Conservation (phyloP, 2,329 filamentous ascomycete genomes). For the Pseudofabraea citricarpa region DNA sequence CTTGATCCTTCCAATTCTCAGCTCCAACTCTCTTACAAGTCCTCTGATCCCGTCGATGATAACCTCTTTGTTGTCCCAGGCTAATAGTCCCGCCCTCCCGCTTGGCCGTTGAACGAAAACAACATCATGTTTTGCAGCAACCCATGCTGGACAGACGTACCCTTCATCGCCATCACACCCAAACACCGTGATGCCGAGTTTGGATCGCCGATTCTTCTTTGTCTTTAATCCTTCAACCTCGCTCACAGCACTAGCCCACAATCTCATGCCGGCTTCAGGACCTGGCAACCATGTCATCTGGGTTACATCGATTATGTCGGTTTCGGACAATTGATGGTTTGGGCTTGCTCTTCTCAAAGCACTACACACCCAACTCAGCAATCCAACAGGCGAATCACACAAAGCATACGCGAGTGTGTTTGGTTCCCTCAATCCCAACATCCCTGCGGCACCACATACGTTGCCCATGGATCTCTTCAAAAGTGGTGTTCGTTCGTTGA, state of each 20-base stretch:
- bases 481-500: slow-evolving; percentile 4
- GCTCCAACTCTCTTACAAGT: slow-evolving; percentile 13
- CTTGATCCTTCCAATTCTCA: slow-evolving; percentile 14
- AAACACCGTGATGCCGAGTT: slow-evolving; percentile 21
- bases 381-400: slow-evolving; percentile 55
- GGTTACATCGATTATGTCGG: slow-evolving; percentile 55
- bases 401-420: slow-evolving; percentile 52
- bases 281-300: slow-evolving; percentile 63
- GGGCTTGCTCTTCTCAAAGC: slow-evolving; percentile 38
- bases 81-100: slow-evolving; percentile 16
- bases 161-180: slow-evolving; percentile 8
- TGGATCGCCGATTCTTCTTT: slow-evolving; percentile 4
- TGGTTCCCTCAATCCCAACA: slow-evolving; percentile 20
- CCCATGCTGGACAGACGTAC: slow-evolving; percentile 24
- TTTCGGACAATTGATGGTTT: slow-evolving; percentile 36
- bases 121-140: slow-evolving; percentile 13
- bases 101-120: slow-evolving; percentile 18
- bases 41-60: slow-evolving; percentile 19
- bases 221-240: slow-evolving; percentile 9
- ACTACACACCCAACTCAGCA: slow-evolving; percentile 50
- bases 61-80: slow-evolving; percentile 18
- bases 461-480: slow-evolving; percentile 1
- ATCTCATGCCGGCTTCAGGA: slow-evolving; percentile 55
- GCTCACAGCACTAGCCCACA: slow-evolving; percentile 36
- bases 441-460: slow-evolving; percentile 10